A percentile compares a stretch with the other conserved stretches of the same genome.
Conservation (phyloP, 2,329 filamentous ascomycete genomes). For the Lachnellula suecica region DNA sequence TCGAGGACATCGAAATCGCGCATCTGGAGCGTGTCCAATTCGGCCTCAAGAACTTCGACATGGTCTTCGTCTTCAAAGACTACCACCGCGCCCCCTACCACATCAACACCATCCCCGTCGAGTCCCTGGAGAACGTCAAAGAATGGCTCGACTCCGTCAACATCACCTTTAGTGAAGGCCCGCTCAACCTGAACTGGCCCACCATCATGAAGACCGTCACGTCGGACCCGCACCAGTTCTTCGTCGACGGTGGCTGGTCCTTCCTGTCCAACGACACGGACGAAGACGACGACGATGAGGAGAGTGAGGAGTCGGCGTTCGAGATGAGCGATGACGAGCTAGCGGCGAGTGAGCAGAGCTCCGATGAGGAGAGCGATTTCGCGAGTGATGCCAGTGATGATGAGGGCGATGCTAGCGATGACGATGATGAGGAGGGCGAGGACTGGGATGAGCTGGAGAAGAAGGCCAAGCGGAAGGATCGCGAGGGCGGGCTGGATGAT, state of each 20-base stretch:
- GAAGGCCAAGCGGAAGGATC: constrained; percentile 84
- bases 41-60: constrained; percentile 97
- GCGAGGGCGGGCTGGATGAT: constrained; percentile 63
- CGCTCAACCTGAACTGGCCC: constrained; percentile 96
- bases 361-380: constrained; percentile 89
- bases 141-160: constrained; percentile 97
- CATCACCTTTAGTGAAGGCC: constrained; percentile 90
- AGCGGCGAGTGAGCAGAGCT: constrained; percentile 68
- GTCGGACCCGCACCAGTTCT: constrained; percentile 91
- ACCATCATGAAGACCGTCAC: constrained; percentile 99
- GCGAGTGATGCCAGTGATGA: constrained; percentile 85
- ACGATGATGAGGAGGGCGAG: constrained; percentile 77
- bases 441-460: constrained; percentile 95
- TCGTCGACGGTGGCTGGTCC: constrained; percentile 90
- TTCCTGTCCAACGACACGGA: constrained; percentile 89
- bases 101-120: constrained; percentile 97
- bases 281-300: constrained; percentile 73
- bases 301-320: constrained; percentile 89
- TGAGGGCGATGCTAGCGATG: constrained; percentile 69
- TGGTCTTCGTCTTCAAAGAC: constrained; percentile 98
- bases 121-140: constrained; percentile 91
- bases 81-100: constrained; percentile 88
- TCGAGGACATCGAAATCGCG: constrained; percentile 94
- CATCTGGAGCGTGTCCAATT: constrained; percentile 96
- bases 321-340: constrained; percentile 87